Base-by-base conservation (phyloP, 2,329 filamentous ascomycete species). In the Ophiostoma quercus region DNA sequence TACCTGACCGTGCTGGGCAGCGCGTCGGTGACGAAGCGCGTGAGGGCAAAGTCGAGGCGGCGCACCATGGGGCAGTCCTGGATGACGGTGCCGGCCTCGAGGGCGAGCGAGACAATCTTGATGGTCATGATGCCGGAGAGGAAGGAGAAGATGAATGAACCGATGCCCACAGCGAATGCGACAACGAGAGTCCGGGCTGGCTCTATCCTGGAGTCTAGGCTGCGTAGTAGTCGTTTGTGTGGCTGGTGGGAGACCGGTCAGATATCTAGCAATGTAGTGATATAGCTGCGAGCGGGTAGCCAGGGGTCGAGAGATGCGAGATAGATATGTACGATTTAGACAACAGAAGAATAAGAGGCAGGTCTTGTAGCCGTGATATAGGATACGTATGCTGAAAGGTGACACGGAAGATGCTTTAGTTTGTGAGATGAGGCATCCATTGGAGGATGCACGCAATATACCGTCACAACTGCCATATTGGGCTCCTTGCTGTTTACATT, bases 141-240 rank as follows among this genome's bases (percentile, higher is more conserved):
- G 22, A 69, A 71, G 6, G 67, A 71, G 8, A 65, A 12, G 29
- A 57, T 16, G 34, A 69, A 67, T 8, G 67, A 71, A 32, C n/a
- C n/a, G 47, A 57, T 16, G 54, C 51, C 67, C 34, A 68, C 47
- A 51, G 62, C 63, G 29, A 66, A 39, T 0, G 67, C 60, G 9
- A 29, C 57, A 14, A 68, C 32, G 22, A 70, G 32, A 43, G 47
- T 62, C 6, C 16, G 57, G 19, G 62, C 37, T 1, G 66, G 60
- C 12, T 51, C 60, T 14, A 37, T 62, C 7, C 34, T 47, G 16
- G 39, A 19, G 32, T 65, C 32, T 34, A 16, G 60, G 16, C 37
- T 29, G 7, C 2, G 43, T 14, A n/a, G 43, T 6, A 6, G 37
- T 39, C 6, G 11, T 3, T 6, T 39, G 37, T 29, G 25, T 2